A percentile compares a stretch with the other conserved stretches of the same genome.
Conservation (phyloP, 306 rosid species). For the Purshia tridentata region DNA sequence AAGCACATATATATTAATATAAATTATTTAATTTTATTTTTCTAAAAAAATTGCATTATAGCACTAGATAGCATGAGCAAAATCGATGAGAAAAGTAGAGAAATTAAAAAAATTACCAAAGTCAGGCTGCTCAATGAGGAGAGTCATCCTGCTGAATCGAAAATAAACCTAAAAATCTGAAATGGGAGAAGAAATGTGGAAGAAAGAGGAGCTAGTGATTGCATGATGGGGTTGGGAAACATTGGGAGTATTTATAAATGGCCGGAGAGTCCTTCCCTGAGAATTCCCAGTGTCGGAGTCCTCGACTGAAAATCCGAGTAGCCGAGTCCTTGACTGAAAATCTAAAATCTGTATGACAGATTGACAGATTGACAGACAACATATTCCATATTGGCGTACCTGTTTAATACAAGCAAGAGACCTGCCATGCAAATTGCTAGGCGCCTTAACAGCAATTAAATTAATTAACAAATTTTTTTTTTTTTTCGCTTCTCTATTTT, state of each 20-base stretch:
- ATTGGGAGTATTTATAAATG: conserved; percentile 45
- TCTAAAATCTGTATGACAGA: background rate
- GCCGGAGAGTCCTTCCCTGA: conserved; percentile 82
- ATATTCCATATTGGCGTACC: too few relatives aligned
- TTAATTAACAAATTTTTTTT: background rate
- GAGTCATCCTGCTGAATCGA: conserved; percentile 43
- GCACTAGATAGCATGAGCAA: background rate
- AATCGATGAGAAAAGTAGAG: background rate
- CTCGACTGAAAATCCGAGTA: conserved; percentile 50
- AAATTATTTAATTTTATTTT: too few relatives aligned
- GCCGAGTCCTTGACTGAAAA: conserved; percentile 22
- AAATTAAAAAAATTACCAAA: conserved; percentile 34
- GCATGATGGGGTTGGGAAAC: background rate
- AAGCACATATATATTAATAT: background rate
- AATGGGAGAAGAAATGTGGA: conserved; percentile 1
- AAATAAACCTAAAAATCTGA: background rate
- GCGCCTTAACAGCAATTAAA: too few relatives aligned
- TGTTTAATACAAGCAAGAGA: background rate
- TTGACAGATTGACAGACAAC: background rate
- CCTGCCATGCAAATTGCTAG: background rate
- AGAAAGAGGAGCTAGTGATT: background rate
- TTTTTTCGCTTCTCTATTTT: background rate
- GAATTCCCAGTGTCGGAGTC: conserved; percentile 57
- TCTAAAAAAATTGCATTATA: too few relatives aligned
- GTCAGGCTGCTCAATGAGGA: conserved; percentile 39